Conservation (phyloP, 768 basidiomycete species). For the Suillus discolor region DNA sequence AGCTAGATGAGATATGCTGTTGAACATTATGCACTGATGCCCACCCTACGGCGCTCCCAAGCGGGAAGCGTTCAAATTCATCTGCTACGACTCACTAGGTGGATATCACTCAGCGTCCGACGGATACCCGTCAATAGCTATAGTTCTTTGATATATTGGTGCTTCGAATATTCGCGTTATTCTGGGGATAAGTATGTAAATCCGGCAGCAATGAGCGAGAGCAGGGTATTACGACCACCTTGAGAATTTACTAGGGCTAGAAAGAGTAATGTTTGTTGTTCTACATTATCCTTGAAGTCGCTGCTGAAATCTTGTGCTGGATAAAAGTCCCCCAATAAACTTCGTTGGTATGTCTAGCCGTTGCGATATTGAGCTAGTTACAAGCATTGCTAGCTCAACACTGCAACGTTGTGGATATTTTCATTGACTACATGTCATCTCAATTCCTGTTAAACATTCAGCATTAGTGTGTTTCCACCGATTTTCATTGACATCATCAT, state of each 20-base stretch:
- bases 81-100: too few relatives aligned
- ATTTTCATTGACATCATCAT: neutral
- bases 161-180: neutral
- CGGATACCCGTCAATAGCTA: neutral
- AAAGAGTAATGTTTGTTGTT: neutral
- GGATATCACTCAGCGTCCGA: too few relatives aligned
- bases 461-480: neutral
- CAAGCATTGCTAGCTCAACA: too few relatives aligned
- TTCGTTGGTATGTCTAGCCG: too few relatives aligned
- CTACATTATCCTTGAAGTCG: neutral
- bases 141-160: neutral
- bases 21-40: too few relatives aligned
- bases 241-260: neutral
- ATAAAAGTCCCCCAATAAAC: neutral
- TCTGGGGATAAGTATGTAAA: neutral
- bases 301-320: neutral
- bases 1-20: too few relatives aligned
- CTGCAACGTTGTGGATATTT: too few relatives aligned
- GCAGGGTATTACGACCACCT: neutral
- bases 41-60: neutral
- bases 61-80: neutral
- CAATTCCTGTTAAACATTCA: neutral
- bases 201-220: neutral
- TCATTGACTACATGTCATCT: neutral
- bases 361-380: too few relatives aligned